These are phyloP conservation scores for Geotrichum bryndzae DNA, from an alignment of 1,139 yeast genomes.

Conservation along the genomic window DNA sequence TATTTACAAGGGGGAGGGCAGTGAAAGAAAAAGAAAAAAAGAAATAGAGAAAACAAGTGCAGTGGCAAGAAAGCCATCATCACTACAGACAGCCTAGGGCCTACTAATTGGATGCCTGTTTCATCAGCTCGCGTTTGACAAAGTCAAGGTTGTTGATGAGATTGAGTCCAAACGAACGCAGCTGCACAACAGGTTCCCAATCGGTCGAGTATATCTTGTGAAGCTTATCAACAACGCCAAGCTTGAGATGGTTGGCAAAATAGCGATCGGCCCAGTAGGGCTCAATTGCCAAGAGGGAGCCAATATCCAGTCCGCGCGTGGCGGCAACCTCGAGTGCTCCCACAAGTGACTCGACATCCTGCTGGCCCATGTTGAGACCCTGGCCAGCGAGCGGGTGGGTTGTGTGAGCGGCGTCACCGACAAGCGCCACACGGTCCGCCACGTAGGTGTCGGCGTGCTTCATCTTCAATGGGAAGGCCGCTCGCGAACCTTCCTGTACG, in stretches of 20 bases:
- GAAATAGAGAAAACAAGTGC: neutral
- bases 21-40: neutral
- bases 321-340: slow-evolving; percentile 64
- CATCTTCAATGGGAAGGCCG: slow-evolving; percentile 81
- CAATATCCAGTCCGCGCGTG: slow-evolving; percentile 80
- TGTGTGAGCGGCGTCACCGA: slow-evolving; percentile 98
- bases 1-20: neutral
- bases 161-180: slow-evolving; percentile 72
- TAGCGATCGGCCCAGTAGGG: slow-evolving; percentile 79
- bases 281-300: slow-evolving; percentile 74
- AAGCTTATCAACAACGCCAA: slow-evolving; percentile 87
- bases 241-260: slow-evolving; percentile 68
- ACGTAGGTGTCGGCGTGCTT: slow-evolving; percentile 89
- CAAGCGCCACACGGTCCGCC: slow-evolving; percentile 75
- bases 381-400: slow-evolving; percentile 98
- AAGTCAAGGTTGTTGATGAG: slow-evolving; percentile 56
- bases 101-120: slow-evolving; percentile 38
- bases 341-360: slow-evolving; percentile 72
- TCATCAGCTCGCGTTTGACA: slow-evolving; percentile 54
- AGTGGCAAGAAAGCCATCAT: neutral
- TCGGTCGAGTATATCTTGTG: slow-evolving; percentile 83
- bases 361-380: slow-evolving; percentile 97
- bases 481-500: slow-evolving; percentile 62
- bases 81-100: too few species aligned
- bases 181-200: slow-evolving; percentile 62